Conservation (phyloP, 2,329 filamentous ascomycete genomes). For the Apiospora saccharicola region DNA sequence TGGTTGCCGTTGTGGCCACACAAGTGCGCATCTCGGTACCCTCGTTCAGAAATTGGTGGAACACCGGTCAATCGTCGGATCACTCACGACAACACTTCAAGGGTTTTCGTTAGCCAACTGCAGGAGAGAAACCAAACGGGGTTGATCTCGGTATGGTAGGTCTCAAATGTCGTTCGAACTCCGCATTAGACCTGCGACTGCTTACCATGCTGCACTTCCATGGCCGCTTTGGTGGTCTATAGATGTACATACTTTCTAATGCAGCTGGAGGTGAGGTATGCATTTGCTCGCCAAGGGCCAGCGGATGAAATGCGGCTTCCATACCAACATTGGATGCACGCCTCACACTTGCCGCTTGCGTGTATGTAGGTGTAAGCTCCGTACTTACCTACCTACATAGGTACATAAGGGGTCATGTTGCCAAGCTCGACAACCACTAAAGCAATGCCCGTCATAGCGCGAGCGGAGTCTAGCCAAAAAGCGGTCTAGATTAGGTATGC, state of each 20-base stretch:
- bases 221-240: too few relatives aligned
- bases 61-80: background rate
- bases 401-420: background rate
- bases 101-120: background rate
- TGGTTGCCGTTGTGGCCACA: background rate
- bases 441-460: constrained; percentile 15
- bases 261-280: background rate
- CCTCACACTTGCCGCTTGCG: background rate
- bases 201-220: too few relatives aligned
- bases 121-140: background rate
- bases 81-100: background rate
- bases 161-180: background rate
- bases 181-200: background rate
- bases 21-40: background rate
- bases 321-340: background rate
- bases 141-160: background rate
- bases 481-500: constrained; percentile 6
- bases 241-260: too few relatives aligned
- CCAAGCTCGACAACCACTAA: constrained; percentile 12
- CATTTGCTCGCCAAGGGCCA: background rate
- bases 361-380: background rate
- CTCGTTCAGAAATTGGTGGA: constrained; percentile 10
- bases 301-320: background rate
- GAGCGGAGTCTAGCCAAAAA: constrained; percentile 14
- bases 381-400: background rate